Evolutionary conservation across 441 rosid species (phyloP).

Genomic region (Metrosideros polymorpha): DNA sequence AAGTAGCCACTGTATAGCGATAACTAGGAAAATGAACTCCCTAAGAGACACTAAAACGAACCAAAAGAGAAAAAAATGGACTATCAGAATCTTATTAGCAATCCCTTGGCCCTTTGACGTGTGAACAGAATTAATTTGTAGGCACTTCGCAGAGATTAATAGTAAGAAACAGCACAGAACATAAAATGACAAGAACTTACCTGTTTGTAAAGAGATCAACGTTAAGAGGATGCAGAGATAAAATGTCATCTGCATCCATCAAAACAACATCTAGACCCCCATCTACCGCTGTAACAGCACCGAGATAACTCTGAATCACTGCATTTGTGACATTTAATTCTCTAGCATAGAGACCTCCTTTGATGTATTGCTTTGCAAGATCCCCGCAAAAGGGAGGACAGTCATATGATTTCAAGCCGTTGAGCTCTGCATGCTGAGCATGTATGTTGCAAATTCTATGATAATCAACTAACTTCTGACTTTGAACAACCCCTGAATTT

Average conservation of each 20-base stretch:
- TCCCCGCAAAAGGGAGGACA: constrained; percentile 45
- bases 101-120: neutral
- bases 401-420: constrained; percentile 25
- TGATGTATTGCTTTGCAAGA: constrained; percentile 29
- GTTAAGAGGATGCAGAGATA: constrained; percentile 12
- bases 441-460: constrained; percentile 37
- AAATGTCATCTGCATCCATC: constrained; percentile 51
- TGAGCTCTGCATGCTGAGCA: constrained; percentile 52
- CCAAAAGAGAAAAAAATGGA: neutral
- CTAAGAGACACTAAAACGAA: neutral
- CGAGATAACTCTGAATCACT: constrained; percentile 38
- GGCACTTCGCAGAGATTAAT: neutral
- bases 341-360: constrained; percentile 36
- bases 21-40: neutral
- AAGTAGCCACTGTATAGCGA: neutral
- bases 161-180: neutral
- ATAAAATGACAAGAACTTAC: constrained; percentile 7
- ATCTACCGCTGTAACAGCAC: constrained; percentile 20
- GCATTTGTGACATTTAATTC: constrained; percentile 39
- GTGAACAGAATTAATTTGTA: neutral
- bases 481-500: constrained; percentile 36
- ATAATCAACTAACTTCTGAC: constrained; percentile 22
- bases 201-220: constrained; percentile 9
- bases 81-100: neutral
- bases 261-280: constrained; percentile 43